A percentile compares a stretch with the other conserved stretches of the same genome.
Conservation (phyloP, 495 filamentous ascomycete genomes). For the Aspergillus sclerotiicarbonarius region DNA sequence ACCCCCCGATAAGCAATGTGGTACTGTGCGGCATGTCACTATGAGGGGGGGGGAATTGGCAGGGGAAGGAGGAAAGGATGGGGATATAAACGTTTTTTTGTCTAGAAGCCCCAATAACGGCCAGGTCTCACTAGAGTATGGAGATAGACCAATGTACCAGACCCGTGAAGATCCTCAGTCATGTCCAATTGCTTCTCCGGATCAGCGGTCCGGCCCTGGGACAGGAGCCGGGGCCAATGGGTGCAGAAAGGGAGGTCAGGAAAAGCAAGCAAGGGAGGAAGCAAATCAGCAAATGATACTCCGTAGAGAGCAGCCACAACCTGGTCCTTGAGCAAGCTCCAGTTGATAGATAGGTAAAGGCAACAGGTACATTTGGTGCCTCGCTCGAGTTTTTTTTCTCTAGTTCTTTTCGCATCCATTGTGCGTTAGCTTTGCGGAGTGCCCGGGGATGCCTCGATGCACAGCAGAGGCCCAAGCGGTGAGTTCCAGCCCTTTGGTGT, state of each 20-base stretch:
- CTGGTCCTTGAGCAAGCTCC: background rate
- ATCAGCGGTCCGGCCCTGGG: conserved; percentile 21
- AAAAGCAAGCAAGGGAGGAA: conserved; percentile 23
- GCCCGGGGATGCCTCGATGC: background rate
- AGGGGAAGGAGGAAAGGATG: conserved; percentile 11
- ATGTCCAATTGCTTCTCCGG: conserved; percentile 26
- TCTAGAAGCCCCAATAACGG: conserved; percentile 12
- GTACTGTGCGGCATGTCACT: conserved; percentile 2
- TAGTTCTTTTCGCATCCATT: background rate
- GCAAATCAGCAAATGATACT: conserved; percentile 22
- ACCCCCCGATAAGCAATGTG: conserved; percentile 6
- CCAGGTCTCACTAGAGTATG: conserved; percentile 2
- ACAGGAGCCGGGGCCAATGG: conserved; percentile 19
- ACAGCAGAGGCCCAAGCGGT: conserved; percentile 8
- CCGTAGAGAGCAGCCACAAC: conserved; percentile 14
- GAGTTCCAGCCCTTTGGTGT: conserved; percentile 18
- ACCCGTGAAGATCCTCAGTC: conserved; percentile 19
- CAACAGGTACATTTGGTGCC: background rate
- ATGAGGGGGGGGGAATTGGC: background rate
- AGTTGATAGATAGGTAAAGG: conserved; percentile 6
- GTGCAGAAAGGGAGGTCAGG: conserved; percentile 24
- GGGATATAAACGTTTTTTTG: conserved; percentile 12
- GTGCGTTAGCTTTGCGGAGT: conserved; percentile 1
- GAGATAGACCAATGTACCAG: conserved; percentile 8
- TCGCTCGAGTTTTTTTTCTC: background rate